Evolutionary conservation across 73 alveolate species (phyloP).

Genomic region (Blepharisma stoltei): DNA sequence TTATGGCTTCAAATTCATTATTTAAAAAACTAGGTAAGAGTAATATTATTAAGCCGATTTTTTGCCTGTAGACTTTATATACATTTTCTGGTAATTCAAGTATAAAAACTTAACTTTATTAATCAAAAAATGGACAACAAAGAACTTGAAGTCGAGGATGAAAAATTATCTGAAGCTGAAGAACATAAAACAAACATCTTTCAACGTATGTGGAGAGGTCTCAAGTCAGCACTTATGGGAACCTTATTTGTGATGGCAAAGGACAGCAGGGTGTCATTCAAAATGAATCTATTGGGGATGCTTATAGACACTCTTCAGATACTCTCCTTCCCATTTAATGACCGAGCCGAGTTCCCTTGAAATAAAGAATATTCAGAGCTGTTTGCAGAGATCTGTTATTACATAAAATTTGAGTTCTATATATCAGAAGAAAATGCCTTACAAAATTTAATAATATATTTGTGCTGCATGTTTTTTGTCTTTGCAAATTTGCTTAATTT

Average conservation of each 20-base stretch:
- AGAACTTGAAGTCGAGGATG: too few relatives aligned
- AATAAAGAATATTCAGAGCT: background rate
- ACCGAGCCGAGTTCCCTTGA: constrained; percentile 10
- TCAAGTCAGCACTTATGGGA: constrained; percentile 20
- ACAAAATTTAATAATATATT: constrained; percentile 3
- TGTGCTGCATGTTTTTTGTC: background rate
- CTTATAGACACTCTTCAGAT: background rate
- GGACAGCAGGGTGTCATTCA: background rate
- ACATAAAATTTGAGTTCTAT: constrained; percentile 20
- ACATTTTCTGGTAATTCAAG: too few relatives aligned
- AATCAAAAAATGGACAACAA: too few relatives aligned
- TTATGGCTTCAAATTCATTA: too few relatives aligned
- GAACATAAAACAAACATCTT: too few relatives aligned
- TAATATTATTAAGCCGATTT: too few relatives aligned
- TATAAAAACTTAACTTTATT: too few relatives aligned
- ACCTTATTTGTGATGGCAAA: constrained; percentile 29
- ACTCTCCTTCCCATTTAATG: constrained; percentile 10
- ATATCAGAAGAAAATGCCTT: background rate
- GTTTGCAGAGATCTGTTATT: background rate
- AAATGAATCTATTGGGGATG: constrained; percentile 16
- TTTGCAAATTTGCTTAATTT: background rate
- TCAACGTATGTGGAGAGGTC: background rate
- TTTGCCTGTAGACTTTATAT: too few relatives aligned
- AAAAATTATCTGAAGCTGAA: too few relatives aligned
- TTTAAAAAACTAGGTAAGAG: too few relatives aligned